Conservation (phyloP, 2,329 filamentous ascomycete genomes). For the Capronia americana region DNA sequence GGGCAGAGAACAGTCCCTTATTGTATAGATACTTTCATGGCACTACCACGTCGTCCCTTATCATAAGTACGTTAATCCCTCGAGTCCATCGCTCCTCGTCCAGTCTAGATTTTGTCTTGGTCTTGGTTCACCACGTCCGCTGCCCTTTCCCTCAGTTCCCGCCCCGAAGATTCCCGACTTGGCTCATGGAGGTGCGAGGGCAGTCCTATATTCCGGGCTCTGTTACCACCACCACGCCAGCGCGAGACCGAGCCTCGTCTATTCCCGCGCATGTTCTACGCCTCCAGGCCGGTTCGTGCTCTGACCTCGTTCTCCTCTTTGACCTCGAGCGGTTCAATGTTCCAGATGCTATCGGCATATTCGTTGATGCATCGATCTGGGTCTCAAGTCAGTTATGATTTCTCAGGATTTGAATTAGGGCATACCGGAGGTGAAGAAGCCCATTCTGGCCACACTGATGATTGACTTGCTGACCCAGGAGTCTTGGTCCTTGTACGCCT, state of each 20-base stretch:
- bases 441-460: conserved; percentile 87
- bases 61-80: background rate
- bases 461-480: conserved; percentile 93
- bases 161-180: background rate
- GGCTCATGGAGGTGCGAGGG: background rate
- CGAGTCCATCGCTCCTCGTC: background rate
- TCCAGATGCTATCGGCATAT: conserved; percentile 98
- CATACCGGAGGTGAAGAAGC: conserved; percentile 80
- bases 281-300: conserved; percentile 37
- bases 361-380: conserved; percentile 89
- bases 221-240: background rate
- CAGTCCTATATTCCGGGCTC: background rate
- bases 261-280: conserved; percentile 18
- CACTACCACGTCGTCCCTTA: background rate
- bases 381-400: conserved; percentile 13
- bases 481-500: conserved; percentile 89
- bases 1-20: too few relatives aligned
- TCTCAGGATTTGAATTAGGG: background rate
- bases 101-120: conserved; percentile 7
- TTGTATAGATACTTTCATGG: background rate
- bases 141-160: background rate
- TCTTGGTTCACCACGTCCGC: background rate
- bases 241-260: background rate
- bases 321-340: conserved; percentile 77
- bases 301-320: conserved; percentile 44